Evolutionary conservation across 306 rosid species (phyloP), one percentile per base, ranked within the genome.

Genomic region (Hippophae gyantsensis): DNA sequence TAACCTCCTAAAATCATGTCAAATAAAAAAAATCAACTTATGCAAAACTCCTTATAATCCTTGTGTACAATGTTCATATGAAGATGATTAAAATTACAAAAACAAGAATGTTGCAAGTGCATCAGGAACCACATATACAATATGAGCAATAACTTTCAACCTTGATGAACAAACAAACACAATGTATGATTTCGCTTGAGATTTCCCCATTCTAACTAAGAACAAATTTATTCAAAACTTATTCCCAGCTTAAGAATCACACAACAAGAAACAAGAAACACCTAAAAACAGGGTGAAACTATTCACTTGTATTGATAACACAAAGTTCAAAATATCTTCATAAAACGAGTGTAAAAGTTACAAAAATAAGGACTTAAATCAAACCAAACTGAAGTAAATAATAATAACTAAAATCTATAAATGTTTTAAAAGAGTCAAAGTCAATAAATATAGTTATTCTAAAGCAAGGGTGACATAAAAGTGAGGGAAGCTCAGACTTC

Each of bases 401-500:
- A 58, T 18, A 5, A 63, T 57, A 60, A 38, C 65, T 63, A 52
- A 42, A 56, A 54, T 32, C 55, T 45, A n/a, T n/a, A 32, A 59
- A 43, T 49, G 23, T 13, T 56, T 3, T 13, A 52, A 68, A 64
- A 43, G 10, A 54, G 50, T 54, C 38, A 55, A 58, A 63, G 54
- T 58, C 62, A 50, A 3, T 40, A 40, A 41, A 8, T 12, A 23
- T 6, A 53, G 54, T 18, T 65, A 38, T 48, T 38, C 58, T 60
- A 43, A 9, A 53, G 11, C 46, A 63, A 18, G 43, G 63, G 13
- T 50, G 71, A 65, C 51, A 49, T 43, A 27, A 60, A 48, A 27
- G 63, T 69, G 71, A 62, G 65, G 52, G 32, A 79, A 62, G 50
- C 64, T 7, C 59, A 25, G 47, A 45, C 69, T 64, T 52, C 23